A percentile compares a stretch with the other conserved stretches of the same genome.
Conservation (phyloP, 2,329 filamentous ascomycete genomes). For the Ceratocystis albifundus region DNA sequence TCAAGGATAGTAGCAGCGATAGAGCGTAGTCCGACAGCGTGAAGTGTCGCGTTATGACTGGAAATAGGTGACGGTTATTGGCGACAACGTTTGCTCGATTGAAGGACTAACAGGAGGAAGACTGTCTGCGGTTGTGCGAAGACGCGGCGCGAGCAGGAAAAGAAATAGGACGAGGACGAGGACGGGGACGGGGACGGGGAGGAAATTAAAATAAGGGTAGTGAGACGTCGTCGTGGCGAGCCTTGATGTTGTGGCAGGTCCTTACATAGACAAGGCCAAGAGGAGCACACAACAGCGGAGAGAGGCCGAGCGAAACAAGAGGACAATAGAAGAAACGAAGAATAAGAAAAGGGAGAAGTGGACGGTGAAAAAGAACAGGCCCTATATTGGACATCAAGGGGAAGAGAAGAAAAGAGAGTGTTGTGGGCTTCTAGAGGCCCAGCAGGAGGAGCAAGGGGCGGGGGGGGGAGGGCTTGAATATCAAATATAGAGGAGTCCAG, state of each 20-base stretch:
- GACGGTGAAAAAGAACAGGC: not conserved
- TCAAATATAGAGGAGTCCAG: not conserved
- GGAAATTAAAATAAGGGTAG: not conserved
- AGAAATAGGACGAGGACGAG: not conserved
- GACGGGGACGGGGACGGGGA: too few species aligned
- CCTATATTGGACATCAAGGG: conserved; percentile 2
- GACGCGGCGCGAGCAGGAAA: not conserved
- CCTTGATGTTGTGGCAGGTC: not conserved
- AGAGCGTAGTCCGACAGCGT: not conserved
- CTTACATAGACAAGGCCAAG: not conserved
- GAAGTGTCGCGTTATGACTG: not conserved
- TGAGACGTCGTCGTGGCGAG: not conserved
- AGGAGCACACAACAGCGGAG: not conserved
- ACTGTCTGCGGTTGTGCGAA: not conserved
- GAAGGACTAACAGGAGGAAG: not conserved
- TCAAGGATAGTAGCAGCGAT: not conserved
- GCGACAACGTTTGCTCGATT: not conserved
- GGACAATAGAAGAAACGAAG: not conserved
- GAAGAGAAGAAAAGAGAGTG: not conserved
- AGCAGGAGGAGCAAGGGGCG: conserved; percentile 3
- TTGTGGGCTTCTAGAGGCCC: not conserved
- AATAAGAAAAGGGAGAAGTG: not conserved
- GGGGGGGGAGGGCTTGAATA: conserved; percentile 1
- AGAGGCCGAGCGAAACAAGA: not conserved
- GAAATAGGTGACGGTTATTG: not conserved